These are phyloP conservation scores for Filosporella fistucella DNA, from an alignment of 495 filamentous ascomycete genomes.

Conservation along the genomic window DNA sequence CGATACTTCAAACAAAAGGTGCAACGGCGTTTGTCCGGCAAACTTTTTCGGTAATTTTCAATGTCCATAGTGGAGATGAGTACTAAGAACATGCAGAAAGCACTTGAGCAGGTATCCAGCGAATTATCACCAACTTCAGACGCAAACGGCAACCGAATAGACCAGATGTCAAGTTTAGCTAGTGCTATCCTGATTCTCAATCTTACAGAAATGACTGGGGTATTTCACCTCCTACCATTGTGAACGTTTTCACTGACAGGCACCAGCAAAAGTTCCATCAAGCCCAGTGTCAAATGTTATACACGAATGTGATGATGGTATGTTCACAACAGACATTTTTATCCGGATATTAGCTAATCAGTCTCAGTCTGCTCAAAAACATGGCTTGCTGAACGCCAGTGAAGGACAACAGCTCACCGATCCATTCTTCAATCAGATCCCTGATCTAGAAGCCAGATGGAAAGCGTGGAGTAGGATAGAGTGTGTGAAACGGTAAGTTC, in stretches of 20 bases:
- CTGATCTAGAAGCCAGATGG: slow-evolving; percentile 45
- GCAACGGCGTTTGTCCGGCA: slow-evolving; percentile 41
- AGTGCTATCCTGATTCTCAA: slow-evolving; percentile 43
- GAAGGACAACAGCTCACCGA: slow-evolving; percentile 43
- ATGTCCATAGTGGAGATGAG: background rate
- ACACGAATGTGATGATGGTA: slow-evolving; percentile 47
- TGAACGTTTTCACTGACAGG: slow-evolving; percentile 14
- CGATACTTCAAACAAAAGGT: slow-evolving; percentile 44
- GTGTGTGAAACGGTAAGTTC: slow-evolving; percentile 41
- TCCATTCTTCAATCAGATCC: slow-evolving; percentile 38
- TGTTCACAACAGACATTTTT: slow-evolving; percentile 6
- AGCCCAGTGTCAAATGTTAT: slow-evolving; percentile 44
- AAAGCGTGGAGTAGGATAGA: slow-evolving; percentile 50
- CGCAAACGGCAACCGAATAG: slow-evolving; percentile 31
- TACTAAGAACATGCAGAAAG: slow-evolving; percentile 24
- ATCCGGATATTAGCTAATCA: background rate
- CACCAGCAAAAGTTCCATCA: slow-evolving; percentile 41
- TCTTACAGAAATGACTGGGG: slow-evolving; percentile 44
- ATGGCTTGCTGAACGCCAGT: slow-evolving; percentile 43
- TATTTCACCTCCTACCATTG: slow-evolving; percentile 21
- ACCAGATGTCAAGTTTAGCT: slow-evolving; percentile 40
- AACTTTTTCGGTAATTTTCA: slow-evolving; percentile 37
- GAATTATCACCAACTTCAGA: slow-evolving; percentile 37
- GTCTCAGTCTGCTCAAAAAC: slow-evolving; percentile 42
- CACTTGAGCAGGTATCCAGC: slow-evolving; percentile 35